Conservation (phyloP, 2,329 filamentous ascomycete genomes). For the Pseudogymnoascus sp. region DNA sequence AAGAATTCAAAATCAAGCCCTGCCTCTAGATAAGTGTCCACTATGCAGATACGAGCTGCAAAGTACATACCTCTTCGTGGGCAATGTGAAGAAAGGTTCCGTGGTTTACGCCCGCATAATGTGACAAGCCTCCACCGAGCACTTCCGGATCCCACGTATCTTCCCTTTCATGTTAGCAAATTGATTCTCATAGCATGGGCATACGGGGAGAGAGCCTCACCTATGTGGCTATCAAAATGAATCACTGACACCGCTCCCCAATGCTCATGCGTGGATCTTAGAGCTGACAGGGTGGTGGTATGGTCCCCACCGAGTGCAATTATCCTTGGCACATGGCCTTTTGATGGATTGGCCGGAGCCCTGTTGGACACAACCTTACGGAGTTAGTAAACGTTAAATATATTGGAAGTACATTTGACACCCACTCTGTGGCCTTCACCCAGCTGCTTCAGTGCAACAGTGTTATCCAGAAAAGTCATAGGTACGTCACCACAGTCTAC, state of each 20-base stretch:
- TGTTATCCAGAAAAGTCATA: conserved; percentile 37
- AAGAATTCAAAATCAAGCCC: conserved; percentile 47
- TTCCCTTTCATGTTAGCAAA: conserved; percentile 15
- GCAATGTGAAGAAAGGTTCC: conserved; percentile 28
- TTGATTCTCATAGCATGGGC: too few species aligned
- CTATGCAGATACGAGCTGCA: not conserved
- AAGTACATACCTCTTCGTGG: conserved; percentile 21
- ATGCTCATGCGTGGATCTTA: conserved; percentile 7
- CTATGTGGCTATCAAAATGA: conserved; percentile 13
- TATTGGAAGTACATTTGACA: not conserved
- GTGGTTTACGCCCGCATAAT: conserved; percentile 25
- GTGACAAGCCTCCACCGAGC: conserved; percentile 31
- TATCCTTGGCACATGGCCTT: conserved; percentile 6
- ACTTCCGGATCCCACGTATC: conserved; percentile 45
- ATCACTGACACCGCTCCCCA: conserved; percentile 14
- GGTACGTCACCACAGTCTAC: conserved; percentile 44
- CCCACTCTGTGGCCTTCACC: conserved; percentile 10
- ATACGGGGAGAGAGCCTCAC: not conserved
- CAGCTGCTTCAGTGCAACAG: conserved; percentile 11
- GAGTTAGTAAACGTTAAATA: conserved; percentile 34
- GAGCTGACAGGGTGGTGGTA: conserved; percentile 11
- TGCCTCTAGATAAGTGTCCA: conserved; percentile 10
- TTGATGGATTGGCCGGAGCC: not conserved
- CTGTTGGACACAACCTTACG: conserved; percentile 37
- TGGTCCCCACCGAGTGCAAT: conserved; percentile 16